Evolutionary conservation across 1,284 basidiomycete species (phyloP), one percentile per base, ranked within the genome.

Genomic region (Tetrapyrgos nigripes): DNA sequence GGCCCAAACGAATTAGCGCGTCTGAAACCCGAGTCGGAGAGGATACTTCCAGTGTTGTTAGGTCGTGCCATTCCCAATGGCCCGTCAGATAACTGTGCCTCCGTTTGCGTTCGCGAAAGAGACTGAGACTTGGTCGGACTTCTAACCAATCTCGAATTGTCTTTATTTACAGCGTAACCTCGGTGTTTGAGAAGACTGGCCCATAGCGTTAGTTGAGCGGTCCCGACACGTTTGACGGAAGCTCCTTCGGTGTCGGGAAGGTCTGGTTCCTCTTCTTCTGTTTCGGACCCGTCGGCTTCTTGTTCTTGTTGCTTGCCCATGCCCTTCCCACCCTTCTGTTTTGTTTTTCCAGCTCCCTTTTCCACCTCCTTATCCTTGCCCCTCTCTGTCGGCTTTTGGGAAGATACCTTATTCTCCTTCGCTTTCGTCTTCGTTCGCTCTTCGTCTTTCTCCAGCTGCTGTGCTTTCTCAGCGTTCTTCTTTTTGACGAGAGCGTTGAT

Each of bases 141-240:
- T 27, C 82, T 79, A 6, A 87, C 66, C 56, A 90, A 77, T 59
- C 46, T 33, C 3, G 57, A 47, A 24, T 81, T 79, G 14, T 85
- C 83, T 13, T 75, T 76, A 10, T 79, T 73, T 47, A 89, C 71
- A 59, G 83, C 80, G 69, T 86, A 90, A 9, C 89, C 89, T 19
- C 89, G 81, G 35, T 79, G 75, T 58, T 83, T 81, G 35, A 92
- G 79, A 17, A 92, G 81, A 61, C 79, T 81, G 48, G 82, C 79
- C 89, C 89, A 91, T 6, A 92, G 78, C 58, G 85, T 82, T 23
- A 88, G 76, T 4, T 86, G 87, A 2, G 85, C 78, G 0, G 78
- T 79, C 0, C 86, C 86, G 0, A 85, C 73, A 19, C 85, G 84
- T 52, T 80, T 84, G 2, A 84, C 75, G 14, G 79, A 69, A 0